A percentile compares a stretch with the other conserved stretches of the same genome.
Conservation (phyloP, 129 eudicot genomes). For the Apium graveolens region DNA sequence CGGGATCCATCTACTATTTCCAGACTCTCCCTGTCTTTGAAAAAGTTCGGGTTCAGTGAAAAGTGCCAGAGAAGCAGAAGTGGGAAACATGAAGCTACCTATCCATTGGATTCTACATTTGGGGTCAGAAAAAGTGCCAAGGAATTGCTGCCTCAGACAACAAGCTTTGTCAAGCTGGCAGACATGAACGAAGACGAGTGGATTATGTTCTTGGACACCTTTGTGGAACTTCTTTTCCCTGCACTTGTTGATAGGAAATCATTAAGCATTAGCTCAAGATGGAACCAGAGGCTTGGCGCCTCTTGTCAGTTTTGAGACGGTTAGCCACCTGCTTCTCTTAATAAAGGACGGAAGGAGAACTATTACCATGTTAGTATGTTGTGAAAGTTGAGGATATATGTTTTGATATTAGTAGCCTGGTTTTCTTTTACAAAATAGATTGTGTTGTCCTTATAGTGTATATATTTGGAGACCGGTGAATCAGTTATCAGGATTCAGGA, state of each 20-base stretch:
- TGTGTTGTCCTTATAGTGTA: conserved; percentile 2
- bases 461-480: not conserved
- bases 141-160: conserved; percentile 25
- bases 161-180: conserved; percentile 44
- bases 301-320: conserved; percentile 51
- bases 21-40: conserved; percentile 13
- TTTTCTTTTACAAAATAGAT: not conserved
- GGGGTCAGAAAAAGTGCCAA: conserved; percentile 30
- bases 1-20: conserved; percentile 2
- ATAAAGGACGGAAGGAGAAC: not conserved
- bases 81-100: conserved; percentile 15
- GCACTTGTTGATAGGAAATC: conserved; percentile 29
- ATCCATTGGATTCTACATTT: conserved; percentile 13
- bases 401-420: conserved; percentile 1
- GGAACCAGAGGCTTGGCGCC: conserved; percentile 38
- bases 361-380: not conserved
- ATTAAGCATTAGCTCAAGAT: conserved; percentile 28
- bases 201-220: conserved; percentile 35
- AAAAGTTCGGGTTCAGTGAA: conserved; percentile 23
- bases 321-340: conserved; percentile 1
- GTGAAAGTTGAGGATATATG: conserved; percentile 10
- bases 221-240: conserved; percentile 38
- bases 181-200: conserved; percentile 49
- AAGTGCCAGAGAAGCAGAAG: conserved; percentile 20
- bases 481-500: not conserved